phyloP scores from a whole-genome alignment of 2,329 filamentous ascomycete species.

The Shiraia sp. region DNA sequence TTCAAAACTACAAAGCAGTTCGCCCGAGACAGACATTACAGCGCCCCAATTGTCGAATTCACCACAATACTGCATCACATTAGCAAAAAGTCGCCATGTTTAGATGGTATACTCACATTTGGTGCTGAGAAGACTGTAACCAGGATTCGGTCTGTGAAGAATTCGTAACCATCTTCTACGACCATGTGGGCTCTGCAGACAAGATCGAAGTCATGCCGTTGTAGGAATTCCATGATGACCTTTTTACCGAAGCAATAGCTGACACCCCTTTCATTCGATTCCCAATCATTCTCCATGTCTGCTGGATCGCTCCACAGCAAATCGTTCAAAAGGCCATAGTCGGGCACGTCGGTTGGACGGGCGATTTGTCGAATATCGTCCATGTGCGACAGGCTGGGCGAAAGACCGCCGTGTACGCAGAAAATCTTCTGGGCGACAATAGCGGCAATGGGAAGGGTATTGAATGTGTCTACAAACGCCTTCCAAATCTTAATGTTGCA shows the following conservation, averaged over 20 bases:
- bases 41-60: slow-evolving; percentile 99
- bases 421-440: slow-evolving; percentile 98
- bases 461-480: slow-evolving; percentile 96
- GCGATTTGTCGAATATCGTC: slow-evolving; percentile 97
- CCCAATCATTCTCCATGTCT: slow-evolving; percentile 98
- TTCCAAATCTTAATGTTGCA: slow-evolving; percentile 99
- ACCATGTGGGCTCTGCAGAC: slow-evolving; percentile 99
- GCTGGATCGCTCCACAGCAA: slow-evolving; percentile 96
- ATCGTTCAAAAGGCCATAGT: slow-evolving; percentile 94
- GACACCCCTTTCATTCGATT: slow-evolving; percentile 93
- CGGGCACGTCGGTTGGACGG: slow-evolving; percentile 92
- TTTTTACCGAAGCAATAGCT: slow-evolving; percentile 99
- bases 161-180: slow-evolving; percentile 98
- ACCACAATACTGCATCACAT: slow-evolving; percentile 77
- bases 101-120: slow-evolving; percentile 70
- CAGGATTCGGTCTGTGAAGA: slow-evolving; percentile 92
- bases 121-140: slow-evolving; percentile 98
- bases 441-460: slow-evolving; percentile 91
- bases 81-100: slow-evolving; percentile 15
- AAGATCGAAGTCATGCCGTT: slow-evolving; percentile 93
- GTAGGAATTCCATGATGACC: slow-evolving; percentile 94
- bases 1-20: slow-evolving; percentile 95
- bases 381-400: slow-evolving; percentile 92
- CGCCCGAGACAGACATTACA: slow-evolving; percentile 95
- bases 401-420: slow-evolving; percentile 93